Base-by-base conservation (phyloP, 2,329 filamentous ascomycete species). In the Graphilbum fragrans region DNA sequence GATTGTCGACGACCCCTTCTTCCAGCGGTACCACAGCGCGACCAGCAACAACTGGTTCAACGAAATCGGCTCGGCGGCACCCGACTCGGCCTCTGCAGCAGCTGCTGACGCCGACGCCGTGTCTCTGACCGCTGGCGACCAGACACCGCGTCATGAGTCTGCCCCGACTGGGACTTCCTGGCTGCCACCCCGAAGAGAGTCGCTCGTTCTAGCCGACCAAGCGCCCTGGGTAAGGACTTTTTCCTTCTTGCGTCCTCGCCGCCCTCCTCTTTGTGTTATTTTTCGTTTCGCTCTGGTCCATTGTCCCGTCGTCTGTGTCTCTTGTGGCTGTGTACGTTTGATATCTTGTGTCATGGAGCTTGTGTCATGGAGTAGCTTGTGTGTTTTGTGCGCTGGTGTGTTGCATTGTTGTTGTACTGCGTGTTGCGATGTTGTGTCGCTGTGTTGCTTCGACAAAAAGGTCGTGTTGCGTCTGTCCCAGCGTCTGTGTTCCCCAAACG, bases 1-100 rank as follows among this genome's bases (percentile, higher is more conserved):
- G 45, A 69, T 74, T 46, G 58, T 70, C 52, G 67, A 75, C 62
- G 70, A 74, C 48, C 68, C 68, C 23, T 72, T 74, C 54, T 70
- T 72, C 57, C 63, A 65, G 50, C 64, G 62, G 47, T 66, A 67
- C 48, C 58, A 66, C 53, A 53, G 57, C 31, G 54, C 58, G 43
- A 51, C 58, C 44, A 51, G 38, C 37, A 29, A 54, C 35, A 52
- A 55, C 41, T 56, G 53, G 41, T 44, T 58, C 35, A 50, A 53
- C 29, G 52, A 55, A 41, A 32, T 22, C 39, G 39, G 39, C 12
- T 11, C 37, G 12, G 21, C 40, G 5, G 41, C 29, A 7, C 11
- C 29, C 29, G 6, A 14, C 6, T 31, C 14, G 8, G 29, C 29
- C 29, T 16, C 29, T 27, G 25, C 25, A 8, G 25, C 25, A 8